Evolutionary conservation across 768 basidiomycete genomes (phyloP), one percentile per base, ranked within the genome.

Genomic region (Suillus variegatus): DNA sequence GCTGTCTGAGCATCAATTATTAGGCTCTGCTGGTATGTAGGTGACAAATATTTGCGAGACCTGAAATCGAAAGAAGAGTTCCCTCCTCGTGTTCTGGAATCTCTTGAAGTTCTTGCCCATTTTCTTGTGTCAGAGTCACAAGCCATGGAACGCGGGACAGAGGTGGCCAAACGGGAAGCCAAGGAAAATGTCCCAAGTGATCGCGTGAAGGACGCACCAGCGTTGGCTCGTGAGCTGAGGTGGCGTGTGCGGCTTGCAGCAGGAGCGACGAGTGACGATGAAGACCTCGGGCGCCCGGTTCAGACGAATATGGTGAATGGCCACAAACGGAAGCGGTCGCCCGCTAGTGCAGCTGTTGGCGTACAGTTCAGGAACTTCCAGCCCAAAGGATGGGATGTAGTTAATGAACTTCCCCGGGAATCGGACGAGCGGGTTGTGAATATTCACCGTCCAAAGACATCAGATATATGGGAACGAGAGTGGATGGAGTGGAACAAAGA

Each of bases 1-100:
- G 52, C 38, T 13, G 20, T 25, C 22, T 55, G 36, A 54, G 47
- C 69, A 38, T 67, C 67, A 12, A 41, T 61, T 57, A 12, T 22
- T 54, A 95, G 93, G 76, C 82, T 97, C 22, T 93, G 92, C 68
- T 96, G 94, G 94, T 96, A 95, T 72, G 91, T 92, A 14, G 94
- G 87, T 2, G 92, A 95, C 70, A 90, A 88, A 70, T 91, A 90
- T 74, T 79, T 91, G 57, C 85, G 88, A 47, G 90, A 93, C 67
- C 77, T 97, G 41, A 90, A 86, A 73, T 78, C 82, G 41, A 80
- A 82, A 22, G 83, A 82, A 67, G 83, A 85, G 56, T 81, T 85
- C 58, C 69, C 82, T 7, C 69, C 78, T 12, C 88, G 94, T 44
- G 84, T 95, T 7, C 79, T 97, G 60, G 81, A 85, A 14, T 93